A percentile compares a stretch with the other conserved stretches of the same genome.
Evolutionary conservation across 2,329 filamentous ascomycete genomes (phyloP).

Genomic region (Daldinia sp.): DNA sequence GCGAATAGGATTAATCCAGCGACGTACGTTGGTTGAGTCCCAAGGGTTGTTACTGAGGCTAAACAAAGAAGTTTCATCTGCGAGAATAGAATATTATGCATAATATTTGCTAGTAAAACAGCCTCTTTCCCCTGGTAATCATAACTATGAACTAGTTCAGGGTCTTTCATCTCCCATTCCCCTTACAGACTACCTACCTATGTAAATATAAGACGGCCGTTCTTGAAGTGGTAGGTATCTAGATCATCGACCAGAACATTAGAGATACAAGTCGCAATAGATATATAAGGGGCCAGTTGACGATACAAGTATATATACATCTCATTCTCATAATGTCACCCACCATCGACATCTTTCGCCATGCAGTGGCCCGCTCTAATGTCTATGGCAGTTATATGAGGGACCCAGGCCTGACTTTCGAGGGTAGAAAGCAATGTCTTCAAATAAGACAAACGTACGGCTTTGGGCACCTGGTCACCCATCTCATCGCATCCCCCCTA

Average conservation of each 20-base stretch:
- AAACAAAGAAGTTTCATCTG: neutral
- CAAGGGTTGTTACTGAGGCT: neutral
- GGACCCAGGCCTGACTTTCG: constrained; percentile 79
- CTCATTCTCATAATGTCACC: constrained; percentile 46
- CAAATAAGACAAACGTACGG: constrained; percentile 70
- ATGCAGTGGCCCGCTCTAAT: constrained; percentile 82
- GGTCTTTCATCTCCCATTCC: too few species aligned
- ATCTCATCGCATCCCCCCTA: constrained; percentile 79
- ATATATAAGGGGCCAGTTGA: too few species aligned
- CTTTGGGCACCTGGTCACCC: constrained; percentile 66
- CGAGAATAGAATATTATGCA: too few species aligned
- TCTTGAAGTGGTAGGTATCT: too few species aligned
- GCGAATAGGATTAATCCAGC: neutral
- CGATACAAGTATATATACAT: neutral
- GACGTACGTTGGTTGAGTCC: neutral
- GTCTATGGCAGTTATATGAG: constrained; percentile 72
- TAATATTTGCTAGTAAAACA: too few species aligned
- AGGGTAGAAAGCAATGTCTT: constrained; percentile 73
- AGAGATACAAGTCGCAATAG: too few species aligned
- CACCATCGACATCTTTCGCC: constrained; percentile 72
- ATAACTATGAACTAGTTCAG: too few species aligned
- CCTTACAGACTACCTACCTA: too few species aligned
- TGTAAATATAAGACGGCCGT: too few species aligned
- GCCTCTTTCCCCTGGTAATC: too few species aligned
- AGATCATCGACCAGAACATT: too few species aligned